Percentiles rank a stretch among this genome's conserved stretches.
These are phyloP conservation scores for Arthroderma sp. DNA, from an alignment of 2,329 filamentous ascomycete genomes.

Conservation along the genomic window DNA sequence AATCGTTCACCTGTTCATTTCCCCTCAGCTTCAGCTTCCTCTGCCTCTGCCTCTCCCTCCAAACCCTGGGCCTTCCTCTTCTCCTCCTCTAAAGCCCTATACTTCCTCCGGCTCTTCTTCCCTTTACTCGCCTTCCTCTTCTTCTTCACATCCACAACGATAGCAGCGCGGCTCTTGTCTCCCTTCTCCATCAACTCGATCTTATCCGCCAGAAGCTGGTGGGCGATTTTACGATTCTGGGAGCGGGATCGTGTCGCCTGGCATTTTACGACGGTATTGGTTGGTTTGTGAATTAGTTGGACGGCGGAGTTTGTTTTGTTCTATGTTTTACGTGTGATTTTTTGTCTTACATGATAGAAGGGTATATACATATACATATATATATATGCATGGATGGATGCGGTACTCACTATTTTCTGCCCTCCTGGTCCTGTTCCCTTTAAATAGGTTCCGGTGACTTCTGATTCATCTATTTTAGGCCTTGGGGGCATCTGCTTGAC, in stretches of 20 bases:
- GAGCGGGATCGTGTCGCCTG: slow-evolving; percentile 78
- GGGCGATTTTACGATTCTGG: slow-evolving; percentile 78
- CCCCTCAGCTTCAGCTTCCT: slow-evolving; percentile 8
- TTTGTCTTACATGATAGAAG: neutral
- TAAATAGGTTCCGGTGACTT: slow-evolving; percentile 74
- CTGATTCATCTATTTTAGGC: slow-evolving; percentile 59
- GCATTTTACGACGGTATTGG: slow-evolving; percentile 84
- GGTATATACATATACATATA: too few species aligned
- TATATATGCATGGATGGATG: neutral
- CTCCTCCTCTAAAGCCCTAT: slow-evolving; percentile 24
- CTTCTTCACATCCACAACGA: slow-evolving; percentile 77
- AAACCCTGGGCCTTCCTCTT: slow-evolving; percentile 10
- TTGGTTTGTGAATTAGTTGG: slow-evolving; percentile 79
- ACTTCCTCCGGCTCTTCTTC: slow-evolving; percentile 34
- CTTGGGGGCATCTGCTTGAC: slow-evolving; percentile 61
- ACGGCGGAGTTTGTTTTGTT: slow-evolving; percentile 97
- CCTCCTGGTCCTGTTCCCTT: slow-evolving; percentile 88
- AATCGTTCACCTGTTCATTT: too few species aligned
- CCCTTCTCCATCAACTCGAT: slow-evolving; percentile 67
- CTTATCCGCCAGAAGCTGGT: slow-evolving; percentile 60
- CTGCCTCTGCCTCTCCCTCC: slow-evolving; percentile 9
- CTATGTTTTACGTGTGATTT: slow-evolving; percentile 21
- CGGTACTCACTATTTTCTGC: slow-evolving; percentile 66
- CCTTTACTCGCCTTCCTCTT: slow-evolving; percentile 32
- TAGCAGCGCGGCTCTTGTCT: slow-evolving; percentile 58